Base-by-base conservation (phyloP, 495 filamentous ascomycete species). In the Penicillium coprophilum region DNA sequence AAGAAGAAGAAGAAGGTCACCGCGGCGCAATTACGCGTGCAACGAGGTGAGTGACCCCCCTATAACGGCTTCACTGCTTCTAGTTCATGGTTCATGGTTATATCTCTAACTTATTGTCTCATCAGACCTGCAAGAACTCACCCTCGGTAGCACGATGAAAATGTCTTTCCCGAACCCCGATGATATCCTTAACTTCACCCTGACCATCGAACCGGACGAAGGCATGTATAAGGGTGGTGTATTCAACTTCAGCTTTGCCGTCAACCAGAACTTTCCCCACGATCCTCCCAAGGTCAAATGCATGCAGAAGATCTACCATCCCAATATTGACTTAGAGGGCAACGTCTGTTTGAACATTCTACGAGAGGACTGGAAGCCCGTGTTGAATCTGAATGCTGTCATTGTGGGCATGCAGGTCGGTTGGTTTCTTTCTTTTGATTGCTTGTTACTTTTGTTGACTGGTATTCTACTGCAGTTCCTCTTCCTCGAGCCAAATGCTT, bases 271-370 rank as follows among this genome's bases (percentile, higher is more conserved):
- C 76, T 98, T 96, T 78, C 94, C 94, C 9, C 95, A 97, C 71
- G 94, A 97, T 70, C 92, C 94, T 56, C 94, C 94, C 1, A 97
- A 97, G 74, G 95, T 98, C 63, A 96, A 92, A 69, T 97, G 94
- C 73, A 90, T 87, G 53, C 89, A 98, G 72, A 98, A 96, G 80
- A 97, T 97, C 62, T 98, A 98, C 75, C 94, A 98, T 66, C 94
- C 94, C 11, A 98, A 98, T 71, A 97, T 98, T 71, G 94, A 98
- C 69, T 79, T 96, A 46, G 94, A 98, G 65, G 94, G 94, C 38
- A 98, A 98, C 67, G 91, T 98, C 13, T 98, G 94, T 77, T 72
- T 98, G 62, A 98, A 98, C 69, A 97, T 98, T 56, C 73, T 98
- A 65, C 78, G 94, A 53, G 94, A 97, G 77, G 94, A 98, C 77